A percentile compares a stretch with the other conserved stretches of the same genome.
Evolutionary conservation across 257 asterid genomes (phyloP).

Genomic region (Solanum clarkiae): DNA sequence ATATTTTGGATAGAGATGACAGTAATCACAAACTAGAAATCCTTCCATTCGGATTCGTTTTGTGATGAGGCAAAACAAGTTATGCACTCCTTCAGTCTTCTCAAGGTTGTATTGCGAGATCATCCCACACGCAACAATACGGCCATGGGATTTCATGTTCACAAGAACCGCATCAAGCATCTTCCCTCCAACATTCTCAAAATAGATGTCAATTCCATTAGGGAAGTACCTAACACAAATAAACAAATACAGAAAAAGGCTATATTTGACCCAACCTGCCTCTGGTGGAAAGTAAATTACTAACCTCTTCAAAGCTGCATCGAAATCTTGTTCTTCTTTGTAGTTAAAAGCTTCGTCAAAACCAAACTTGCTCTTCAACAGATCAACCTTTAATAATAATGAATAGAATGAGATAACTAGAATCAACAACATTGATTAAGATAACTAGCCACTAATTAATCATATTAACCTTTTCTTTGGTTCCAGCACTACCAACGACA

Average conservation of each 20-base stretch:
- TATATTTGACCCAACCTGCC: not conserved
- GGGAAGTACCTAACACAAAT: not conserved
- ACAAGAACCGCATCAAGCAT: not conserved
- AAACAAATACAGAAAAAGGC: not conserved
- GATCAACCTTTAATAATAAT: constrained; percentile 11
- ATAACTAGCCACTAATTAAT: not conserved
- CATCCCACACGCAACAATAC: not conserved
- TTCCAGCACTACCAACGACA: constrained; percentile 14
- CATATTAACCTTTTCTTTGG: constrained; percentile 4
- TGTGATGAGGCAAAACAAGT: not conserved
- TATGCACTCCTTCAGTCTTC: not conserved
- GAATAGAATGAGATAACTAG: too few relatives aligned
- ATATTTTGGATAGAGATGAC: not conserved
- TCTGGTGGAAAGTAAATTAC: not conserved
- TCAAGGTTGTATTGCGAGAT: not conserved
- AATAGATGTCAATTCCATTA: not conserved
- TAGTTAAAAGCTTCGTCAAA: constrained; percentile 26
- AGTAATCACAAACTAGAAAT: not conserved
- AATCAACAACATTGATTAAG: too few relatives aligned
- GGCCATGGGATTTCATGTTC: not conserved
- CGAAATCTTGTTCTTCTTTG: constrained; percentile 19
- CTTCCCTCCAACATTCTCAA: not conserved
- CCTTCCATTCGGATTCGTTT: not conserved
- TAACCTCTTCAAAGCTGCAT: constrained; percentile 13
- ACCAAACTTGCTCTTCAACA: constrained; percentile 21